Base-by-base conservation (phyloP, 352 stramenopile genomes). In the Halophytophthora polymorphica region DNA sequence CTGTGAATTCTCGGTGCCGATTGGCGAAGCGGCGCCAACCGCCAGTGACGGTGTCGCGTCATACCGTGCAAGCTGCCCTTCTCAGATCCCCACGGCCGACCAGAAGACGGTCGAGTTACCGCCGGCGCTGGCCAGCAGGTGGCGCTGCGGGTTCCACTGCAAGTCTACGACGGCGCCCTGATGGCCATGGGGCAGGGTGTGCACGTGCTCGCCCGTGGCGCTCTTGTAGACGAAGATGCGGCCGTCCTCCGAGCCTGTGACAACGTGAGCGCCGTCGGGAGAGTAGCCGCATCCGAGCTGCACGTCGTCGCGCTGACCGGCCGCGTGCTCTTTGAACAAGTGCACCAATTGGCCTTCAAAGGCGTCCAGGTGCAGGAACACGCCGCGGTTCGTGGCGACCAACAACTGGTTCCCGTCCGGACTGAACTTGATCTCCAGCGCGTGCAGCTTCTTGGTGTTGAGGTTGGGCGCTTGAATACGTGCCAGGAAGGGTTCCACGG, bases 111-210 rank as follows among this genome's bases (percentile, higher is more conserved):
- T 80, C 39, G 84, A 89, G 53, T 91, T 94, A 12, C 65, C 68
- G 7, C 83, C 82, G 11, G 78, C 71, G 45, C 67, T 90, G 15
- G 61, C 82, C 48, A 94, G 33, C 45, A 94, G 61, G 38, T 94
- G 84, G n/a, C 84, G 77, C 53, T 90, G 86, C 35, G 84, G 84
- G 46, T 91, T 94, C 84, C 84, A 92, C 45, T 90, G 71, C 44
- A 94, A 29, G 44, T 88, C 82, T 1, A 77, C 40, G 25, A 92
- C 61, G 2, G 75, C 68, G 2, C 84, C 84, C 31, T 82, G 64
- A 52, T 94, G 84, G 8, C 76, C 79, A 17, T 71, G 62, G 3
- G 75, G 60, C 19, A 90, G 53, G 5, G 69, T 62, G 35, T 86
- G 71, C 38, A 88, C 66, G 8, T 72, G 63, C 56, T 89, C 71